Conservation (phyloP, 257 asterid genomes). For the Lantana camara region DNA sequence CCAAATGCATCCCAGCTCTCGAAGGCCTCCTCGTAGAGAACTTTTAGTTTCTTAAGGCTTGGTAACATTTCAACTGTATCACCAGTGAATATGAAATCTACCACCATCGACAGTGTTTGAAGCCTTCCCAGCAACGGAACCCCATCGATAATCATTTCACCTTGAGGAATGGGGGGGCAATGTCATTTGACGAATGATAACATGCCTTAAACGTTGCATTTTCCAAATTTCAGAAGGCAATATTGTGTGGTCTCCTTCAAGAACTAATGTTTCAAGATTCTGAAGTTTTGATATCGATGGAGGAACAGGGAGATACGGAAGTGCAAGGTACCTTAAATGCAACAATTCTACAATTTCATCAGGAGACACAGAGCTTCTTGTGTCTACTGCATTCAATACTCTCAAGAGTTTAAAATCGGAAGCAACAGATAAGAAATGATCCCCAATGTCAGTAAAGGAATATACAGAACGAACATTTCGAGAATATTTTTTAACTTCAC, state of each 20-base stretch:
- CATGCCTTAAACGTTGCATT: constrained; percentile 13
- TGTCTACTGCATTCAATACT: neutral
- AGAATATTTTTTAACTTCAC: too few relatives aligned
- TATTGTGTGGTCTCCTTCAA: neutral
- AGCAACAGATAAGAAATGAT: neutral
- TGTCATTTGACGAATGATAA: neutral
- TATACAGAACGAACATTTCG: neutral
- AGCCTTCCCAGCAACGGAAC: neutral
- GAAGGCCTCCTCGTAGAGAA: neutral
- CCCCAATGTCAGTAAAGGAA: neutral
- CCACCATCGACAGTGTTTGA: neutral
- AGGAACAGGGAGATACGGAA: neutral
- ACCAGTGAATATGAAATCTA: neutral
- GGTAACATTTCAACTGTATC: neutral
- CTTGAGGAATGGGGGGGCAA: neutral
- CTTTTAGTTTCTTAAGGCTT: constrained; percentile 14
- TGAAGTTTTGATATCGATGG: constrained; percentile 12
- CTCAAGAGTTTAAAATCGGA: neutral
- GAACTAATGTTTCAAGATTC: constrained; percentile 20
- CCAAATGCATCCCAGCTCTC: neutral
- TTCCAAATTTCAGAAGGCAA: constrained; percentile 6
- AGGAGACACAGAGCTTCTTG: neutral
- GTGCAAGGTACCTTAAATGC: constrained; percentile 13
- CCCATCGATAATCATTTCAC: neutral
- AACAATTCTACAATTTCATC: neutral